A percentile compares a stretch with the other conserved stretches of the same genome.
These are phyloP conservation scores for Macrolepiota fuliginosa DNA, from an alignment of 768 basidiomycete genomes.

Conservation along the genomic window DNA sequence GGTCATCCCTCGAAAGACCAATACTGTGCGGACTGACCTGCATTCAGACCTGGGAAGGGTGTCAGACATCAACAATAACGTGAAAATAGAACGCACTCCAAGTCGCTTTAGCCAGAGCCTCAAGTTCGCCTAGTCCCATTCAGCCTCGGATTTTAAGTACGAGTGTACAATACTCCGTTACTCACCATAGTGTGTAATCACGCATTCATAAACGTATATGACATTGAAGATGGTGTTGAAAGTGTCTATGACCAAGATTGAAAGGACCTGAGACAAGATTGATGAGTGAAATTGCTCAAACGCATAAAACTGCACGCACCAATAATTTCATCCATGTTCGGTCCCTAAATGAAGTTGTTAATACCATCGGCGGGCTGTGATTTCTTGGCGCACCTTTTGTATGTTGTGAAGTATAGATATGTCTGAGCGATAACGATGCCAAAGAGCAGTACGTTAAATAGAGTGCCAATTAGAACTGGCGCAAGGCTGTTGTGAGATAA, in stretches of 20 bases:
- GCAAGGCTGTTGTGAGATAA: not conserved
- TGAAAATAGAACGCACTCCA: not conserved
- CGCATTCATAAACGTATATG: constrained; percentile 41
- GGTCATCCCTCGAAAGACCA: no score
- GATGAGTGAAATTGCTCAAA: not conserved
- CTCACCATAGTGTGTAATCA: constrained; percentile 46
- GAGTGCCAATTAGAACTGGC: not conserved
- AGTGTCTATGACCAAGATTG: constrained; percentile 46
- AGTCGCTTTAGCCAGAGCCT: constrained; percentile 2
- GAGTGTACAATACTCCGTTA: not conserved
- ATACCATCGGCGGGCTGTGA: constrained; percentile 16
- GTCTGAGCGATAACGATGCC: constrained; percentile 49
- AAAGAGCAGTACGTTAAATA: constrained; percentile 29
- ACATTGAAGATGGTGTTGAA: constrained; percentile 43
- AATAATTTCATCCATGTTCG: constrained; percentile 43
- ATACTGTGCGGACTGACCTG: no score
- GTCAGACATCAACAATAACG: no score
- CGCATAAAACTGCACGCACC: constrained; percentile 26
- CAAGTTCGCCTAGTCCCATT: constrained; percentile 16
- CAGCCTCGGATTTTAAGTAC: not conserved
- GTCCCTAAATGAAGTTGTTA: constrained; percentile 30
- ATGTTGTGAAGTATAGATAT: constrained; percentile 43
- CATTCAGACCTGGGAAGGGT: no score
- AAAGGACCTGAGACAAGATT: not conserved
- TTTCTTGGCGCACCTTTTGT: constrained; percentile 12